Conservation (phyloP, 345 rosid species). For the Raphanus sativus region DNA sequence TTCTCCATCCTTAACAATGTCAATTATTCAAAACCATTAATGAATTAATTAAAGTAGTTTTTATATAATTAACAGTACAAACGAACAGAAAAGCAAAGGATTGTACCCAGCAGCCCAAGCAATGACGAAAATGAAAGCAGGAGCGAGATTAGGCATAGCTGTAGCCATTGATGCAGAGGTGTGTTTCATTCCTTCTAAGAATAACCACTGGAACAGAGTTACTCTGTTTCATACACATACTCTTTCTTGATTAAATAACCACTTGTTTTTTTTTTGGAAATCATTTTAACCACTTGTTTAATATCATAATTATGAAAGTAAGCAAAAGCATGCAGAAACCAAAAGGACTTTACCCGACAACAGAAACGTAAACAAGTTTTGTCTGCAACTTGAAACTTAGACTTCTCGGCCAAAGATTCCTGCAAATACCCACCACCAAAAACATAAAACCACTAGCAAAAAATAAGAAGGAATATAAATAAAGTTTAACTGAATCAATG, state of each 20-base stretch:
- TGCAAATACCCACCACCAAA: constrained; percentile 39
- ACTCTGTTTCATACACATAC: constrained; percentile 52
- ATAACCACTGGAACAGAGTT: constrained; percentile 70
- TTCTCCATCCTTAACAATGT: constrained; percentile 65
- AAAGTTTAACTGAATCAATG: not conserved
- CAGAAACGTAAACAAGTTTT: constrained; percentile 62
- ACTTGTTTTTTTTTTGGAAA: not conserved
- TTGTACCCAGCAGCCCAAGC: constrained; percentile 77
- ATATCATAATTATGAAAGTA: too few relatives aligned
- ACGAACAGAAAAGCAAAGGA: not conserved
- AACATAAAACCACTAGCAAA: not conserved
- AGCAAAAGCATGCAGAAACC: not conserved
- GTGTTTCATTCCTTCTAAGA: constrained; percentile 69
- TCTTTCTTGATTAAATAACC: not conserved
- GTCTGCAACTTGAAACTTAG: constrained; percentile 52
- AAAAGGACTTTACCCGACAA: constrained; percentile 59
- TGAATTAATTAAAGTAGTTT: not conserved
- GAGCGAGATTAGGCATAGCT: constrained; percentile 97
- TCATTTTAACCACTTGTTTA: not conserved
- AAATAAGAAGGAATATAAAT: not conserved
- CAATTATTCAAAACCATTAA: constrained; percentile 12
- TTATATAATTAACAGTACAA: not conserved
- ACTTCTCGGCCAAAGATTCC: constrained; percentile 69
- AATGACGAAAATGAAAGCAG: constrained; percentile 78
- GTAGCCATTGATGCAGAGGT: constrained; percentile 95